These are phyloP conservation scores for Phytophthora meadii DNA, from an alignment of 352 stramenopile species.

Conservation along the genomic window DNA sequence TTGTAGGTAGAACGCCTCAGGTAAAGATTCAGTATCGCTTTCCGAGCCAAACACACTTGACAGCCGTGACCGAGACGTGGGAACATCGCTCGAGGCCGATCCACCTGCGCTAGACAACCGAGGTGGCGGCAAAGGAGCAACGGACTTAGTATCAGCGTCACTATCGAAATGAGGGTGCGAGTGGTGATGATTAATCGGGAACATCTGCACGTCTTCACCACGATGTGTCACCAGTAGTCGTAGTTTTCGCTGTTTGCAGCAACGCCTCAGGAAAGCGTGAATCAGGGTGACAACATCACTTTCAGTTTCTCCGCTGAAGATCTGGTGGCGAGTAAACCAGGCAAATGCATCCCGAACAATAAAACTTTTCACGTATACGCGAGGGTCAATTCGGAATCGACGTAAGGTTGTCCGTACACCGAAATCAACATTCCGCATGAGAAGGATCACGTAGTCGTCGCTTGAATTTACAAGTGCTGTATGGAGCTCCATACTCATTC, in stretches of 20 bases:
- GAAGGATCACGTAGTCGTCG: slow-evolving; percentile 78
- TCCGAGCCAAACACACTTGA: slow-evolving; percentile 21
- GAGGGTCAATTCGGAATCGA: slow-evolving; percentile 76
- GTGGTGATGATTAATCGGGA: slow-evolving; percentile 39
- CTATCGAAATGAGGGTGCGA: slow-evolving; percentile 6
- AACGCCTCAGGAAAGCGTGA: slow-evolving; percentile 71
- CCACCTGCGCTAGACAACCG: slow-evolving; percentile 18
- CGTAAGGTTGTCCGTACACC: slow-evolving; percentile 56
- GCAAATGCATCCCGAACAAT: slow-evolving; percentile 70
- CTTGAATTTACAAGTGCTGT: slow-evolving; percentile 49
- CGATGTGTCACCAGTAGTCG: slow-evolving; percentile 69
- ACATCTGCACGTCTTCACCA: slow-evolving; percentile 59
- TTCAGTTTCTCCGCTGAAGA: slow-evolving; percentile 47
- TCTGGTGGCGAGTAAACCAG: slow-evolving; percentile 59
- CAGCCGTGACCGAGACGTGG: slow-evolving; percentile 7
- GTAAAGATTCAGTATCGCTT: slow-evolving; percentile 14
- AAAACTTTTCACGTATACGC: slow-evolving; percentile 80
- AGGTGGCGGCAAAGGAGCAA: slow-evolving; percentile 5
- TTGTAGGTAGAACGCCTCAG: slow-evolving; percentile 45
- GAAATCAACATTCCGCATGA: slow-evolving; percentile 67
- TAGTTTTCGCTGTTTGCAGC: slow-evolving; percentile 78
- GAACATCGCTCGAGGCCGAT: slow-evolving; percentile 16
- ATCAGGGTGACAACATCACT: slow-evolving; percentile 35
- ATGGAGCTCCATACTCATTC: slow-evolving; percentile 61
- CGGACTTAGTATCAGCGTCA: slow-evolving; percentile 7